These are phyloP conservation scores for Sclerotinia borealis DNA, from an alignment of 2,329 filamentous ascomycete genomes.

Conservation along the genomic window DNA sequence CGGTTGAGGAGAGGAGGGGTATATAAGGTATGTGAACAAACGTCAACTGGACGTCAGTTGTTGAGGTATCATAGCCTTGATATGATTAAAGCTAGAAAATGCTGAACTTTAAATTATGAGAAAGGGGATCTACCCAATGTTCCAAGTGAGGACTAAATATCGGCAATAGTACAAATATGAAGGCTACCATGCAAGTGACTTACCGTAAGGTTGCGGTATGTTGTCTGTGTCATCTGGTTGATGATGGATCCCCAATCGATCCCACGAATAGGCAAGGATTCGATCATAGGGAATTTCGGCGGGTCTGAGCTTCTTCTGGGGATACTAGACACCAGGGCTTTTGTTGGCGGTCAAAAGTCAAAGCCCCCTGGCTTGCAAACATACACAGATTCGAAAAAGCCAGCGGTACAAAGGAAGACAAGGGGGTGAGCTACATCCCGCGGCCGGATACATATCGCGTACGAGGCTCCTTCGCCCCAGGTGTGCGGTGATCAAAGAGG, in stretches of 20 bases:
- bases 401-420: constrained; percentile 21
- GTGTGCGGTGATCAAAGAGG: constrained; percentile 25
- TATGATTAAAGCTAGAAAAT: constrained; percentile 21
- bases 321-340: constrained; percentile 21
- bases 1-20: constrained; percentile 8
- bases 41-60: constrained; percentile 16
- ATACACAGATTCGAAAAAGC: constrained; percentile 24
- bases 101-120: constrained; percentile 12
- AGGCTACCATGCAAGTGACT: constrained; percentile 30
- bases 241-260: constrained; percentile 21
- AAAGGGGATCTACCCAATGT: constrained; percentile 23
- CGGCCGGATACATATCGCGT: constrained; percentile 13
- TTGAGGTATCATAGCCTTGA: constrained; percentile 20
- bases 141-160: constrained; percentile 29
- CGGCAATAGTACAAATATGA: constrained; percentile 30
- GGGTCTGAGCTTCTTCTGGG: constrained; percentile 33
- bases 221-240: constrained; percentile 33
- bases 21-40: constrained; percentile 8
- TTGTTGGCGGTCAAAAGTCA: constrained; percentile 31
- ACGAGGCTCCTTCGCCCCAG: constrained; percentile 12
- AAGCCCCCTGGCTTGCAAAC: constrained; percentile 29
- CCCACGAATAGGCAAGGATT: constrained; percentile 24
- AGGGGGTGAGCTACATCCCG: constrained; percentile 10
- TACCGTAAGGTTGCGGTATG: constrained; percentile 28
- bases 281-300: constrained; percentile 18